Evolutionary conservation across 257 asterid species (phyloP).

Genomic region (Cinchona pubescens): DNA sequence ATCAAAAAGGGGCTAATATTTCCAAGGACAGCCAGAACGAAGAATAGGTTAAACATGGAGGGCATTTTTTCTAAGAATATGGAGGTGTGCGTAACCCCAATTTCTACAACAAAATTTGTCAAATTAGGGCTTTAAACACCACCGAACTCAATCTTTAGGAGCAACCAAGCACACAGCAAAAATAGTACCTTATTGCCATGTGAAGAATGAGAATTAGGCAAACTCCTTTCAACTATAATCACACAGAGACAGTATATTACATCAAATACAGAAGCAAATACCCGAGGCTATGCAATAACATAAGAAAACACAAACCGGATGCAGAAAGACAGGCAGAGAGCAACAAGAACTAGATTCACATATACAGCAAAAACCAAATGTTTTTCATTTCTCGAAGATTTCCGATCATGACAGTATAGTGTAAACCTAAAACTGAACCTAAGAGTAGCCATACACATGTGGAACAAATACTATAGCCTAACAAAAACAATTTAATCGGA

Average conservation of each 20-base stretch:
- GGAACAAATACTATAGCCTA: neutral
- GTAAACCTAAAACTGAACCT: neutral
- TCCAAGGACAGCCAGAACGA: neutral
- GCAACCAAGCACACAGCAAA: slow-evolving; percentile 20
- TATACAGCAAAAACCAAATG: neutral
- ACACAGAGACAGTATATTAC: neutral
- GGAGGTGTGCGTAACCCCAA: slow-evolving; percentile 40
- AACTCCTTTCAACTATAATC: slow-evolving; percentile 30
- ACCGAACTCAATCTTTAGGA: slow-evolving; percentile 26
- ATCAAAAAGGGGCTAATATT: too few relatives aligned
- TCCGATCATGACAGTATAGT: neutral
- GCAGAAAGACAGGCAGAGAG: neutral
- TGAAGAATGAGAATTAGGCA: neutral
- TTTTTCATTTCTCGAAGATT: neutral
- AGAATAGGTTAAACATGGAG: too few relatives aligned
- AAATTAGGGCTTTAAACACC: slow-evolving; percentile 37
- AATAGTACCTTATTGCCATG: slow-evolving; percentile 18
- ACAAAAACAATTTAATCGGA: neutral
- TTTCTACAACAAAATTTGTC: slow-evolving; percentile 7
- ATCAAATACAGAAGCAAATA: neutral
- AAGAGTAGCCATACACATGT: neutral
- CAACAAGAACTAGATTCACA: neutral
- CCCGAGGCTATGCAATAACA: neutral
- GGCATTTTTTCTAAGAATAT: neutral
- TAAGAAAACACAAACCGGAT: neutral